These are phyloP conservation scores for Phaseolus lunatus DNA, from an alignment of 306 rosid species.

Conservation along the genomic window DNA sequence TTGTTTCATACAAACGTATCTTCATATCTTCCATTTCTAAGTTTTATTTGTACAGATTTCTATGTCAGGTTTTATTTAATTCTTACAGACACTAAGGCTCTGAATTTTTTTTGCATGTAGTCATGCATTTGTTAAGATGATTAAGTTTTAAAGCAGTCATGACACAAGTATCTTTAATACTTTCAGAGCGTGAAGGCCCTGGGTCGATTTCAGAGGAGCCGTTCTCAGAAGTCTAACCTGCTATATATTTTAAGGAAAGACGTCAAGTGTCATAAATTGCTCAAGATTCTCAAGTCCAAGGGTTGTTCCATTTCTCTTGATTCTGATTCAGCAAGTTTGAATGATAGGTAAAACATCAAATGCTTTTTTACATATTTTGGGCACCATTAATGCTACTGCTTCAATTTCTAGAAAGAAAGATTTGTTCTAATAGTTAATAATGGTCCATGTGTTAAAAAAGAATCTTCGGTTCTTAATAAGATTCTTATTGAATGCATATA, in stretches of 20 bases:
- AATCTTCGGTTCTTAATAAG: neutral
- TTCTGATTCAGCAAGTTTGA: slow-evolving; percentile 42
- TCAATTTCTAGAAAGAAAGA: neutral
- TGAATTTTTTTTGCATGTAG: slow-evolving; percentile 25
- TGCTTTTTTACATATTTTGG: slow-evolving; percentile 9
- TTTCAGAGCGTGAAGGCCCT: slow-evolving; percentile 61
- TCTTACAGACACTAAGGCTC: neutral
- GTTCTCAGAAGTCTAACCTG: slow-evolving; percentile 49
- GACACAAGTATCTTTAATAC: slow-evolving; percentile 27
- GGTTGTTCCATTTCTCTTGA: slow-evolving; percentile 51
- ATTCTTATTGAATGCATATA: neutral
- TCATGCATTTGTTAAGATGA: slow-evolving; percentile 13
- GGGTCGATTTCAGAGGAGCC: slow-evolving; percentile 46
- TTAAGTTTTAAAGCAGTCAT: slow-evolving; percentile 27
- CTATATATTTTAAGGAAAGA: slow-evolving; percentile 61
- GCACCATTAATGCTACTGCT: neutral
- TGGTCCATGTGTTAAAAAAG: slow-evolving; percentile 3
- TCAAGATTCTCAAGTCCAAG: slow-evolving; percentile 53
- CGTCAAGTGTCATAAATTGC: slow-evolving; percentile 51
- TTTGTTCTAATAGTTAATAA: neutral
- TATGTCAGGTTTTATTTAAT: neutral
- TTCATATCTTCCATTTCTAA: neutral
- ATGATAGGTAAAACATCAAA: slow-evolving; percentile 58
- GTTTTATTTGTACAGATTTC: slow-evolving; percentile 11
- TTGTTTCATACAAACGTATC: neutral